Evolutionary conservation across 441 rosid genomes (phyloP), one percentile per base, ranked within the genome.

Genomic region (Melastoma candidum): DNA sequence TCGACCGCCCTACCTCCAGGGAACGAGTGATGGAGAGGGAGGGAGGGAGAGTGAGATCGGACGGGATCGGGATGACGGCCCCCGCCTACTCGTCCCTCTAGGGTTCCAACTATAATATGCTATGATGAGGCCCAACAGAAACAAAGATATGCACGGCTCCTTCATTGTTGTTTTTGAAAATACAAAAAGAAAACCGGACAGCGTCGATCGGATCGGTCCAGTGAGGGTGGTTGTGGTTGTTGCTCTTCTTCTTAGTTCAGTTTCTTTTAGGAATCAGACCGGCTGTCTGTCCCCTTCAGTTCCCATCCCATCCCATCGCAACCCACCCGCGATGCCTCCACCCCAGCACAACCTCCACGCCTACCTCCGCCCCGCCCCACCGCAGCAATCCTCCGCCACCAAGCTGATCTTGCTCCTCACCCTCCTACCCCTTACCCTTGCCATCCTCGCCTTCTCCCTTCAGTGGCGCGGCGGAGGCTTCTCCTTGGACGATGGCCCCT

Each of bases 321-420:
- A 17, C 56, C 44, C 48, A 46, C 60, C 5, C 69, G 56, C 74
- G 67, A 84, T 83, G 90, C 88, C 79, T 57, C 68, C 69, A 66
- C 73, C 17, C 62, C 78, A 72, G 68, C 76, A 74, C 54, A 82
- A 67, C 36, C 79, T 71, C 49, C 63, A 61, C 52, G 60, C 79
- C 26, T 79, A 75, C 7, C 72, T 80, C 11, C 82, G 71, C 55
- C 55, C 66, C 54, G 54, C 26, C 59, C 53, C 83, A 0, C 41
- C 85, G 1, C 51, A 61, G 52, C 74, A 68, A 27, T 76, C 95
- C 32, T 77, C 80, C 49, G 47, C 76, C 24, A 77, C 88, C 5
- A 80, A 67, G 74, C 82, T 90, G 14, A 77, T 90, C 54, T 81
- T 87, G 49, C 94, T 92, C 55, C 84, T 92, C 56, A 85, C 96